These are phyloP conservation scores for Brachypodium distachyon DNA, from an alignment of 202 grass and related monocot genomes.

Conservation along the genomic window DNA sequence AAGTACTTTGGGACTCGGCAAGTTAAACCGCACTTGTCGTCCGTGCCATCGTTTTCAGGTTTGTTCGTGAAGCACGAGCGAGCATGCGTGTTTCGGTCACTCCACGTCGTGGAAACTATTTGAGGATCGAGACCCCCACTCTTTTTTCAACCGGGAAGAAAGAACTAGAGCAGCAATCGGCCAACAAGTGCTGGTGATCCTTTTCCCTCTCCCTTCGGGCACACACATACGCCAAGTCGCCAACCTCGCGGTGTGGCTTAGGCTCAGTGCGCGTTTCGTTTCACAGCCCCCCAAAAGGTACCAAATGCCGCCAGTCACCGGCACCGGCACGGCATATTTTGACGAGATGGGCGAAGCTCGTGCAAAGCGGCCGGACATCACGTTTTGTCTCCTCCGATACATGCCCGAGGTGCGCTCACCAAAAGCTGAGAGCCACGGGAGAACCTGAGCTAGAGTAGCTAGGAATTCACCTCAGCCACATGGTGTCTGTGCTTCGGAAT, in stretches of 20 bases:
- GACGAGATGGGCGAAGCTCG: background rate
- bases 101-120: background rate
- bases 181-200: background rate
- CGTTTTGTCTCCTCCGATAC: background rate
- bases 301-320: background rate
- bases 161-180: background rate
- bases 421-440: no score
- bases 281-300: background rate
- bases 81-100: background rate
- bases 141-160: background rate
- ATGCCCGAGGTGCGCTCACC: background rate
- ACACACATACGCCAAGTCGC: no score
- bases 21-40: background rate
- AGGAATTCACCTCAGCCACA: background rate
- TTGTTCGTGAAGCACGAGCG: background rate
- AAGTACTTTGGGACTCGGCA: no score
- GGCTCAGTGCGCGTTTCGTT: background rate
- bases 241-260: background rate
- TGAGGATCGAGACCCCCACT: background rate
- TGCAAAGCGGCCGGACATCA: background rate
- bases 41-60: background rate
- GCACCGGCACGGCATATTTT: slow-evolving; percentile 11
- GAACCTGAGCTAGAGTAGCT: background rate
- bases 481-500: no score
- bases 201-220: background rate